Conservation (phyloP, 257 asterid species). For the Capsicum chinense region DNA sequence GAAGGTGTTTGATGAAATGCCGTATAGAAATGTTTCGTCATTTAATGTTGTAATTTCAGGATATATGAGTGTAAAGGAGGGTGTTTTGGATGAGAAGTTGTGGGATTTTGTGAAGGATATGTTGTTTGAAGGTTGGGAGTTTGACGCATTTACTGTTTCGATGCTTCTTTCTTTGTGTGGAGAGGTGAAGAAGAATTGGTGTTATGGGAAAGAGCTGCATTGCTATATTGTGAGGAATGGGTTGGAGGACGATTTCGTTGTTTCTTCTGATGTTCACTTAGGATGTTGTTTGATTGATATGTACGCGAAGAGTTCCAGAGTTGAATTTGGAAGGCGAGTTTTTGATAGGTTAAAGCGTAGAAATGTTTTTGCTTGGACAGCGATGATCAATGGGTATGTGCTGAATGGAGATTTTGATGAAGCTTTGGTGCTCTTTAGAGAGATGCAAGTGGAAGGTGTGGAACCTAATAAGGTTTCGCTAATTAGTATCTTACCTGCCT, state of each 20-base stretch:
- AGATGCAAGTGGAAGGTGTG: slow-evolving; percentile 53
- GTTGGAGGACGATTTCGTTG: slow-evolving; percentile 39
- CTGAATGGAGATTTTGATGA: slow-evolving; percentile 47
- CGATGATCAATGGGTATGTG: slow-evolving; percentile 65
- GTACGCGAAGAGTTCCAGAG: slow-evolving; percentile 53
- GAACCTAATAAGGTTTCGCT: slow-evolving; percentile 72
- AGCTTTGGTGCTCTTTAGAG: slow-evolving; percentile 57
- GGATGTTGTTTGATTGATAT: slow-evolving; percentile 73
- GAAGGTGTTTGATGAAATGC: slow-evolving; percentile 74
- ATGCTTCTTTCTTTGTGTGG: slow-evolving; percentile 54
- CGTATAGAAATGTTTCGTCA: slow-evolving; percentile 52
- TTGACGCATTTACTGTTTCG: slow-evolving; percentile 58
- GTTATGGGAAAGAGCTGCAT: slow-evolving; percentile 65
- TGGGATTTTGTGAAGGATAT: slow-evolving; percentile 57
- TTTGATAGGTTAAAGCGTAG: slow-evolving; percentile 48
- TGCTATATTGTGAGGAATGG: slow-evolving; percentile 50
- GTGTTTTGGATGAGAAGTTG: slow-evolving; percentile 30
- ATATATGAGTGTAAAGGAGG: slow-evolving; percentile 39
- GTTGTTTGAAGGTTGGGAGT: slow-evolving; percentile 57
- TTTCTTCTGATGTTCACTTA: slow-evolving; percentile 53
- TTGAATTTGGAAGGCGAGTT: slow-evolving; percentile 53
- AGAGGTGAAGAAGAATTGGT: slow-evolving; percentile 25
- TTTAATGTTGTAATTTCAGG: slow-evolving; percentile 65
- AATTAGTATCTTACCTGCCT: slow-evolving; percentile 58
- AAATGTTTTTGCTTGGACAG: slow-evolving; percentile 70